Evolutionary conservation across 768 basidiomycete genomes (phyloP), one percentile per base, ranked within the genome.

Genomic region (Lentinula sp.): DNA sequence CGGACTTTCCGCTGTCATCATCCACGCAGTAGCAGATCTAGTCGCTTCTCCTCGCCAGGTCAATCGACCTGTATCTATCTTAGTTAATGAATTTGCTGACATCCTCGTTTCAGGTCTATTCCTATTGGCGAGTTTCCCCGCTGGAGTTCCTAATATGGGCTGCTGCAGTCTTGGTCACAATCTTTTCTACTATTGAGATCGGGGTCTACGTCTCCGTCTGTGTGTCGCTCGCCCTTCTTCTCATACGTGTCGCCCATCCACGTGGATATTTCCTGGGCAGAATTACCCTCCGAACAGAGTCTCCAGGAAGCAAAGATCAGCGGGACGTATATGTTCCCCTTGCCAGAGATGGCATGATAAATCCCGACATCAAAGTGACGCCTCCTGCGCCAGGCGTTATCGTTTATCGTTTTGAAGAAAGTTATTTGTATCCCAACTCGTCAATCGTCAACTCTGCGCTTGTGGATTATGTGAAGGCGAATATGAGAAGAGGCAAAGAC

Each of bases 171-270:
- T 75, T 96, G 46, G 86, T 93, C 66, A 95, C 94, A 8, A 73
- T 99, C 51, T 98, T 98, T 78, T 87, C 91, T n/a, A 84, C 86
- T 21, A 95, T 98, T 66, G 97, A 98, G 73, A 80, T 93, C 60
- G 95, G 95, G 23, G 93, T 95, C 67, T 95, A 95, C 72, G 84
- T 87, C 57, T 93, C 95, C 10, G 86, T 98, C 65, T 73, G 76
- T n/a, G 79, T 89, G 1, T 96, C 95, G 0, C 71, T 86, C 21
- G 89, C 78, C 4, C 83, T 98, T 13, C 82, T 98, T 13, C 80
- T 98, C 59, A 74, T 95, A 69, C 89, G 95, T 52, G 70, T 98
- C 62, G 95, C 95, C 31, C 85, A 87, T 65, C 94, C 97, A 18
- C 85, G 91, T 31, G 93, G 93, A 8, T 78, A 87, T 45, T 98